Evolutionary conservation across 441 rosid genomes (phyloP).

Genomic region (Isatis lusitanica): DNA sequence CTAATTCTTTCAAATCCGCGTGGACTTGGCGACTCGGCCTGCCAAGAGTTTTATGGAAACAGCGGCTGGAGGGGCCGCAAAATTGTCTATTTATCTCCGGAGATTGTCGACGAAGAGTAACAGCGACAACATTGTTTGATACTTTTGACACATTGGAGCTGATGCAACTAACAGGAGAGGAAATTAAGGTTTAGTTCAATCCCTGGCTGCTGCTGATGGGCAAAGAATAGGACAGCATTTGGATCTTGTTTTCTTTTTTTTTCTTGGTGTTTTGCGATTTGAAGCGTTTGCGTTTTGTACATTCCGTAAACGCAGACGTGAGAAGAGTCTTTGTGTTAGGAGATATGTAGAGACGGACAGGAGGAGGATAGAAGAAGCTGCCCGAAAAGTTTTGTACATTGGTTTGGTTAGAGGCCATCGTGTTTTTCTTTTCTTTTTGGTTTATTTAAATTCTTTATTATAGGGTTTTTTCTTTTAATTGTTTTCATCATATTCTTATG

Average conservation of each 20-base stretch:
- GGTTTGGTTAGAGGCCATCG: slow-evolving; percentile 15
- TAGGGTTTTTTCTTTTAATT: slow-evolving; percentile 15
- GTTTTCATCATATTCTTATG: slow-evolving; percentile 30
- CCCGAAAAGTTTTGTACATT: slow-evolving; percentile 39
- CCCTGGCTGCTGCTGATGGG: slow-evolving; percentile 24
- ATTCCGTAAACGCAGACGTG: slow-evolving; percentile 30
- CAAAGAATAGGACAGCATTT: slow-evolving; percentile 25
- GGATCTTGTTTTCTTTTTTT: neutral
- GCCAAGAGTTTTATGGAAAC: slow-evolving; percentile 33
- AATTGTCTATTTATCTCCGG: slow-evolving; percentile 41
- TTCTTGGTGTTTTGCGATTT: slow-evolving; percentile 18
- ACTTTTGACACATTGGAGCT: slow-evolving; percentile 37
- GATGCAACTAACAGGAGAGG: slow-evolving; percentile 31
- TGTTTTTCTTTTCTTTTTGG: neutral
- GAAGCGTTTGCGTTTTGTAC: slow-evolving; percentile 39
- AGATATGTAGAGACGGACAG: slow-evolving; percentile 28
- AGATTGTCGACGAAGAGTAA: slow-evolving; percentile 26
- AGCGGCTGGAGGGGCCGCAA: slow-evolving; percentile 37
- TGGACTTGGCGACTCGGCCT: slow-evolving; percentile 39
- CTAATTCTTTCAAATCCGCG: slow-evolving; percentile 68
- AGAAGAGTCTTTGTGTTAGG: slow-evolving; percentile 29
- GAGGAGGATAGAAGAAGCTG: slow-evolving; percentile 7
- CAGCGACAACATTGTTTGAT: slow-evolving; percentile 35
- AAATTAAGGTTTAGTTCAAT: slow-evolving; percentile 8
- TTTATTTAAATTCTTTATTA: slow-evolving; percentile 25